Evolutionary conservation across 1,284 basidiomycete genomes (phyloP), one percentile per base, ranked within the genome.

Genomic region (Lignosus rhinocerotis): DNA sequence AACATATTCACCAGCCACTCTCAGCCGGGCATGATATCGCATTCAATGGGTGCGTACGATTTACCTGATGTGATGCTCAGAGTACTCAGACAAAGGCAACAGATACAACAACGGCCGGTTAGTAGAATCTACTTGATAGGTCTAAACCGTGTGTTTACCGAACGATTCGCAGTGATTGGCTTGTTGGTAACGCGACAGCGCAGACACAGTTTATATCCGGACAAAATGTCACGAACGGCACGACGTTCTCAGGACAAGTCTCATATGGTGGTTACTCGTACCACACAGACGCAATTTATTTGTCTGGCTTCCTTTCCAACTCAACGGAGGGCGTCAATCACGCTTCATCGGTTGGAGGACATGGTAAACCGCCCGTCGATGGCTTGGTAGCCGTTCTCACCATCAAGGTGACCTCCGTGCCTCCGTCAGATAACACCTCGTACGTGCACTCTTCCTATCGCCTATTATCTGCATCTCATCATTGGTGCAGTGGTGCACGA

Each of bases 321-420:
- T 81, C 85, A 1, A 90, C 84, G 58, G 71, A 79, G 9, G 89
- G 85, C 5, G 85, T 98, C 67, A 97, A 97, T 70, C 93, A 94
- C 72, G 83, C 82, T 61, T 51, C 78, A 41, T 82, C 77, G 31
- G 91, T 96, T 6, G 80, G 77, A 19, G 74, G 79, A 10, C 70
- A 83, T 42, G 86, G 84, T 2, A 67, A 75, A 14, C 86, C 85
- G 51, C 86, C 94, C 0, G 80, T 88, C 6, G 95, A 98, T 70
- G 95, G 96, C 0, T 77, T 94, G 5, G 88, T 97, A 0, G 94
- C 93, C 0, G 77, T 98, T 1, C 67, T 96, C 64, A 87, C 86
- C 0, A 89, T 96, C 50, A 84, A 80, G 67, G 86, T 95, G 43
- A 80, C 83, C 1, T 70, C 62, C 36, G 66, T 68, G 30, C 84